Percentiles rank a stretch among this genome's conserved stretches.
These are phyloP conservation scores for Deuterostichococcus epilithicus DNA, from an alignment of 139 green algal species.

Conservation along the genomic window DNA sequence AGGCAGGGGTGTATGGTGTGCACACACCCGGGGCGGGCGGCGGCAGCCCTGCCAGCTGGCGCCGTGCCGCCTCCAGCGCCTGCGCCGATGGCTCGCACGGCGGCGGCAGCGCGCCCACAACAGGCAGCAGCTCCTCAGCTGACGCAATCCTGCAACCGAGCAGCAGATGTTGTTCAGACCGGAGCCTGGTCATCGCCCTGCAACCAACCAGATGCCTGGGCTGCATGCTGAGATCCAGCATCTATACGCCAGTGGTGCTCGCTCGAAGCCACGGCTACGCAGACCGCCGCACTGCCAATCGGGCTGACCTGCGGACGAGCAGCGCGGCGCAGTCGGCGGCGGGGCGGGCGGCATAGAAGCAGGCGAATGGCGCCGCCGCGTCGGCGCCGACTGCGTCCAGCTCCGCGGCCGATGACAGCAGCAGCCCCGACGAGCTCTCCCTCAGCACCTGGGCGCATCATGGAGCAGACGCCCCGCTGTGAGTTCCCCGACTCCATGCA, in stretches of 20 bases:
- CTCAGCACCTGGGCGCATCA: background rate
- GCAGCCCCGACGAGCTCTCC: background rate
- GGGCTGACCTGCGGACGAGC: constrained; percentile 46
- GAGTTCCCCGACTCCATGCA: too few relatives aligned
- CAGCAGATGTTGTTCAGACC: too few relatives aligned
- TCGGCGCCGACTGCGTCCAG: background rate
- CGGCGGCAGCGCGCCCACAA: background rate
- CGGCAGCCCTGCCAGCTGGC: background rate
- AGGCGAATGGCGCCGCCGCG: background rate
- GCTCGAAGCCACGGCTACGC: constrained; percentile 38
- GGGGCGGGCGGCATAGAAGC: constrained; percentile 9
- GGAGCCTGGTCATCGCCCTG: too few relatives aligned
- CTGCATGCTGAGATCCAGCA: too few relatives aligned
- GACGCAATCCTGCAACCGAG: background rate
- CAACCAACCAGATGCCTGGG: too few relatives aligned
- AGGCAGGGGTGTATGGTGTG: too few relatives aligned
- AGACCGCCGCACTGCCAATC: constrained; percentile 60
- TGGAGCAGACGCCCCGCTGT: too few relatives aligned
- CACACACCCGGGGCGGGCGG: too few relatives aligned
- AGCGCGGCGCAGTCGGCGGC: constrained; percentile 43
- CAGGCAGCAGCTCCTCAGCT: background rate
- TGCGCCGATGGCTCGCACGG: background rate
- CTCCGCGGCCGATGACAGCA: background rate
- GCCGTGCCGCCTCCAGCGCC: background rate
- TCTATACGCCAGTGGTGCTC: background rate